Base-by-base conservation (phyloP, 2,329 filamentous ascomycete genomes). In the Monilinia fructicola region DNA sequence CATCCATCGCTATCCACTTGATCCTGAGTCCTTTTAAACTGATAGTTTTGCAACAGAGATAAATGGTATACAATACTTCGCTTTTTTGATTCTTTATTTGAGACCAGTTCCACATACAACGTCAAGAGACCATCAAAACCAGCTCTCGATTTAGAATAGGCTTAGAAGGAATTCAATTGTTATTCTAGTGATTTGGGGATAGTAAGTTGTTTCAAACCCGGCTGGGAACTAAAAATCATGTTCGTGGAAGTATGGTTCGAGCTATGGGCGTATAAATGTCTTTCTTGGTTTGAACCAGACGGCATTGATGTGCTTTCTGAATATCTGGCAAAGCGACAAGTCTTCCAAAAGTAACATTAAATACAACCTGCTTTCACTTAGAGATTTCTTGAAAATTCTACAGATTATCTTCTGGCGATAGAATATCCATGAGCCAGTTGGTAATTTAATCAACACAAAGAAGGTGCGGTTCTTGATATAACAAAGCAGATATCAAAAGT, bases 81-180 rank as follows among this genome's bases (percentile, higher is more conserved):
- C 26, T 59, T 65, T 40, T 38, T 65, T 9, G 63, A 65, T 23
- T 52, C 54, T 21, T 6, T 65, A 12, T 65, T 65, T 40, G 63
- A 65, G 3, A 28, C 31, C 9, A 12, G n/a, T 3, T 65, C 63
- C 12, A 59, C 53, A n/a, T 65, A 65, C 23, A 65, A 65, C n/a
- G 59, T 18, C n/a, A 65, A 65, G 14, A 40, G 46, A 50, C 10
- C 4, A 1, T 26, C n/a, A 1, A 38, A 18, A 31, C 14, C 26
- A 16, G 14, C 28, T 50, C 38, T 38, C 2, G 4, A 50, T 26
- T 52, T 16, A 31, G 35, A 12, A 42, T 28, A 63, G 23, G 23
- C 2, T 11, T 11, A 26, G 16, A 21, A 48, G 16, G 2, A 7
- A 50, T 26, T 9, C 38, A 21, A 2, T 9, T 40, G 12, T 26